Percentiles rank a stretch among this genome's conserved stretches.
Evolutionary conservation across 345 rosid genomes (phyloP).

Genomic region (Lagerstroemia speciosa): DNA sequence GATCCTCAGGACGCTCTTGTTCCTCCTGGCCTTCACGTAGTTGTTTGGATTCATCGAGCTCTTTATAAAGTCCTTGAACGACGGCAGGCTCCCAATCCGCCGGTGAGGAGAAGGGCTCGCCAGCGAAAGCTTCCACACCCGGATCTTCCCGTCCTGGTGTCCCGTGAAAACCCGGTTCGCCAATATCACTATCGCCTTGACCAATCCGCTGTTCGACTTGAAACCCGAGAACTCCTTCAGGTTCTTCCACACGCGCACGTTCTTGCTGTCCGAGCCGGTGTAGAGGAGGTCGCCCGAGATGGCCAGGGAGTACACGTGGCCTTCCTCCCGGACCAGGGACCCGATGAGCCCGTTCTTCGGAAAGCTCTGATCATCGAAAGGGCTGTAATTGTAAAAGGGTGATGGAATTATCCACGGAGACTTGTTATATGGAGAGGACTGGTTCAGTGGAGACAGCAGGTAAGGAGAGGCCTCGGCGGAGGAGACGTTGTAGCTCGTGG

Average conservation of each 20-base stretch:
- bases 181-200: slow-evolving; percentile 27
- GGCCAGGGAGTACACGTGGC: slow-evolving; percentile 13
- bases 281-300: slow-evolving; percentile 8
- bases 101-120: slow-evolving; percentile 18
- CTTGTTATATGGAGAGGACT: slow-evolving; percentile 15
- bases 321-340: slow-evolving; percentile 16
- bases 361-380: not conserved
- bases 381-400: not conserved
- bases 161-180: slow-evolving; percentile 31
- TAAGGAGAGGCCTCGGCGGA: slow-evolving; percentile 29
- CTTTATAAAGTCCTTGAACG: slow-evolving; percentile 27
- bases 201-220: slow-evolving; percentile 36
- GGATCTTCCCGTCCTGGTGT: slow-evolving; percentile 21
- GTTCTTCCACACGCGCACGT: slow-evolving; percentile 36
- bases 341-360: slow-evolving; percentile 28
- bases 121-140: slow-evolving; percentile 26
- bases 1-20: slow-evolving; percentile 5
- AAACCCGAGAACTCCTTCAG: slow-evolving; percentile 31
- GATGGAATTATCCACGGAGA: slow-evolving; percentile 20
- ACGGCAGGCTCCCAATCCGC: slow-evolving; percentile 26
- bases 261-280: slow-evolving; percentile 13
- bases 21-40: slow-evolving; percentile 21
- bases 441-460: slow-evolving; percentile 16
- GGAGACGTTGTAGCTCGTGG: slow-evolving; percentile 18
- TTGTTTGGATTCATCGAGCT: slow-evolving; percentile 33